A percentile compares a stretch with the other conserved stretches of the same genome.
phyloP scores from a whole-genome alignment of 805 yeast species.

The Ogataea dorogensis region DNA sequence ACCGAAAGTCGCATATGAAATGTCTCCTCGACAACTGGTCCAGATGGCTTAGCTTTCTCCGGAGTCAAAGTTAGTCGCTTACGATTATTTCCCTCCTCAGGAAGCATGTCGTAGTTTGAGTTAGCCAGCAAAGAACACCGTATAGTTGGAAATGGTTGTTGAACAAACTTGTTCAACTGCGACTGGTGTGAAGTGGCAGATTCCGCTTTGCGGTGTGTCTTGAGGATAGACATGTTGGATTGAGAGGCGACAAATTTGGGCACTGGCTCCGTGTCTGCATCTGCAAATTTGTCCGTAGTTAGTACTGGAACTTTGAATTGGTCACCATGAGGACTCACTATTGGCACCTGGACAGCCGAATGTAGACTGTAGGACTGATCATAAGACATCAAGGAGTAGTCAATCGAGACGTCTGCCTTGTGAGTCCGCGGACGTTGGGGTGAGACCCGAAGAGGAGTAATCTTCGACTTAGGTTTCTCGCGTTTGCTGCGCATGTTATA shows the following conservation, averaged over 20 bases:
- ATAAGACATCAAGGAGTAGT: slow-evolving; percentile 25
- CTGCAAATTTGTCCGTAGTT: slow-evolving; percentile 29
- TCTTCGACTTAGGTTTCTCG: background rate
- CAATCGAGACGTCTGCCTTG: slow-evolving; percentile 25
- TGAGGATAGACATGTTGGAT: slow-evolving; percentile 19
- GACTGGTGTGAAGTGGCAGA: slow-evolving; percentile 26
- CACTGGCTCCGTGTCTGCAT: slow-evolving; percentile 26
- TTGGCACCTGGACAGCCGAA: slow-evolving; percentile 32
- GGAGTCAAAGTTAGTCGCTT: slow-evolving; percentile 28
- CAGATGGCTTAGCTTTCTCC: slow-evolving; percentile 19
- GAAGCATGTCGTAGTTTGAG: slow-evolving; percentile 29
- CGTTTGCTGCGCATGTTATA: slow-evolving; percentile 14
- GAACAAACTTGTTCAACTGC: slow-evolving; percentile 18
- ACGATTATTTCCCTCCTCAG: slow-evolving; percentile 18
- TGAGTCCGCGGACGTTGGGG: slow-evolving; percentile 15
- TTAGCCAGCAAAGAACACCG: slow-evolving; percentile 30
- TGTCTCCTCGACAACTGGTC: slow-evolving; percentile 4
- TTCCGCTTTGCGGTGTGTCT: slow-evolving; percentile 31
- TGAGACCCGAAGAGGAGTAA: background rate
- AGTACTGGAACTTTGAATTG: slow-evolving; percentile 11
- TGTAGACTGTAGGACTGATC: slow-evolving; percentile 33
- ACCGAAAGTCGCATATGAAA: slow-evolving; percentile 17
- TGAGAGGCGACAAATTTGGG: slow-evolving; percentile 7
- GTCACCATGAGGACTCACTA: slow-evolving; percentile 24
- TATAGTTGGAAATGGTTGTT: slow-evolving; percentile 22